A percentile compares a stretch with the other conserved stretches of the same genome.
These are phyloP conservation scores for Heliosperma pusillum DNA, from an alignment of 148 eudicot genomes.

Conservation along the genomic window DNA sequence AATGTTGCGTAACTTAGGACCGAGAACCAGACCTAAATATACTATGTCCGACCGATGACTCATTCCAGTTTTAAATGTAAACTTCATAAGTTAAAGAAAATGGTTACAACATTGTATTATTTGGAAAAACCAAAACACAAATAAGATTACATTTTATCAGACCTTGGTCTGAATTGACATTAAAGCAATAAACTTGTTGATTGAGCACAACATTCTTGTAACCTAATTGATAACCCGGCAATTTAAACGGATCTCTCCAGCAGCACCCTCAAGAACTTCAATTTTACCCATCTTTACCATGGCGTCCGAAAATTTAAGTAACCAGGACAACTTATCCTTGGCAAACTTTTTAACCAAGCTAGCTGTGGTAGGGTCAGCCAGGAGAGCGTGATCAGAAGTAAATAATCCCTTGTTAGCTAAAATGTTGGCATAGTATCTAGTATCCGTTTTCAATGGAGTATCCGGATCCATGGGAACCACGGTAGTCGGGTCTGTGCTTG, in stretches of 20 bases:
- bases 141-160: background rate
- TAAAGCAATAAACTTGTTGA: background rate
- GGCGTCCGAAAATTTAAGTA: background rate
- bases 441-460: background rate
- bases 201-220: background rate
- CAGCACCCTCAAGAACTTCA: background rate
- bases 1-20: too few relatives aligned
- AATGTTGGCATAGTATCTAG: conserved; percentile 10
- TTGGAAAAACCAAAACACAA: background rate
- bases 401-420: conserved; percentile 8
- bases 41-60: too few relatives aligned
- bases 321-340: background rate
- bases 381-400: conserved; percentile 3
- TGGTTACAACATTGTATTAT: background rate
- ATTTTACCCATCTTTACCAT: conserved; percentile 15
- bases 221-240: conserved; percentile 7
- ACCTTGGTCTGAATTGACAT: background rate
- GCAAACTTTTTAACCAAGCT: background rate
- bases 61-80: too few relatives aligned
- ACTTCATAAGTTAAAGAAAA: background rate
- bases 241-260: conserved; percentile 5
- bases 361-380: background rate
- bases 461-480: conserved; percentile 6
- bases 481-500: background rate
- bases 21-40: too few relatives aligned